Evolutionary conservation across 345 rosid species (phyloP), one percentile per base, ranked within the genome.

Genomic region (Rhodamnia rubescens): DNA sequence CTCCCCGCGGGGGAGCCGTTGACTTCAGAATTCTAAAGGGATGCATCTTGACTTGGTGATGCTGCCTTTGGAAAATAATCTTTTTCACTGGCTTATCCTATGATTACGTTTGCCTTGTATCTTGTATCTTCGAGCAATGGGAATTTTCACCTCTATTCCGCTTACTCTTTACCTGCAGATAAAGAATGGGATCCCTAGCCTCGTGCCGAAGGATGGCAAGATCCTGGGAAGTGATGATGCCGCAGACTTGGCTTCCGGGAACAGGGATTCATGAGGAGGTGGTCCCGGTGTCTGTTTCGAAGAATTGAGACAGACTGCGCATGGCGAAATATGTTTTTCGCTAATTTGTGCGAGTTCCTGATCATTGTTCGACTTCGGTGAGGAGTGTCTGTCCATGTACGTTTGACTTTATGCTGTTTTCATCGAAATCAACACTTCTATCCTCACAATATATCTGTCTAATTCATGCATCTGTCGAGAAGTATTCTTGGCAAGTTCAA

Each of bases 141-240:
- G 51, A 29, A 78, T 32, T 40, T 27, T 57, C 9, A 22, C 22
- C n/a, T 81, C 69, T 50, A 6, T 57, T 21, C 44, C 59, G 10
- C 56, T 69, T 44, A 78, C 13, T 15, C 57, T 54, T 85, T 50
- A 40, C 85, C 52, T 32, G 64, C 85, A 95, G 98, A 89, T 96
- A 80, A 93, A 95, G 78, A 93, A 91, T 89, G 96, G 98, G 86
- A 90, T 96, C 57, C 99, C 99, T 84, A 90, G 93, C 90, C 91
- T 95, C 91, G 92, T 90, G 83, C 98, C 98, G 44, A 90, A 83
- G 84, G 98, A 96, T 86, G 98, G 98, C 81, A 94, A 92, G 92
- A 91, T 96, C 54, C 92, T 94, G 36, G 94, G 90, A 53, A 83
- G 53, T 22, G 90, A 85, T 85, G 84, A 51, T 81, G 82, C 56